Conservation (phyloP, 2,329 filamentous ascomycete species). For the Aspergillus quadricinctus region DNA sequence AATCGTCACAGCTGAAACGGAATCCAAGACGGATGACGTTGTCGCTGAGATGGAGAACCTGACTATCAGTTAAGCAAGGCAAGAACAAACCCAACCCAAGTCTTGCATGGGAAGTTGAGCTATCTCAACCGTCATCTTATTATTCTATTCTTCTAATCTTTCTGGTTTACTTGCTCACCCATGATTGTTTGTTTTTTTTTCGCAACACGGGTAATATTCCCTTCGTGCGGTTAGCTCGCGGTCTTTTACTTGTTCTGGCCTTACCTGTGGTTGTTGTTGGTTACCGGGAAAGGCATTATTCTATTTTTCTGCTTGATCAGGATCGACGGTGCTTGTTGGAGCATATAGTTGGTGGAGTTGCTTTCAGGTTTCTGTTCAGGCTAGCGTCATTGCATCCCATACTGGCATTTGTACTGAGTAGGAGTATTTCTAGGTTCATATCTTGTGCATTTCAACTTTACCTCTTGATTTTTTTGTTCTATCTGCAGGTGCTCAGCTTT, state of each 20-base stretch:
- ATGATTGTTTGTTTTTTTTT: background rate
- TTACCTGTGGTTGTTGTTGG: background rate
- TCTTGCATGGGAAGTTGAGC: conserved; percentile 3
- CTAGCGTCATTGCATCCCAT: background rate
- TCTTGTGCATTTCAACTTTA: background rate
- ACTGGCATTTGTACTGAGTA: background rate
- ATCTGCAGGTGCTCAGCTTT: background rate
- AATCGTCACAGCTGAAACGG: background rate
- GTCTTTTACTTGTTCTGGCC: conserved; percentile 1
- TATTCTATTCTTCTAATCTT: background rate
- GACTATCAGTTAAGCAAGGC: conserved; percentile 17
- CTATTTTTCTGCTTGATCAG: conserved; percentile 5
- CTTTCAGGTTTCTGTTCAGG: background rate
- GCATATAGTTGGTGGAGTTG: conserved; percentile 15
- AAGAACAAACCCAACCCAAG: background rate
- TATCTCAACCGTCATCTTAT: conserved; percentile 1
- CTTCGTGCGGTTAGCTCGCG: background rate
- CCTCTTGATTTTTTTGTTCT: background rate
- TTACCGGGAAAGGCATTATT: conserved; percentile 5
- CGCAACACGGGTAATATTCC: background rate
- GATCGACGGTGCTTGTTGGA: conserved; percentile 7
- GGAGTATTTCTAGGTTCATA: background rate
- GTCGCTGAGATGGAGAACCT: conserved; percentile 25
- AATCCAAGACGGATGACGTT: conserved; percentile 15
- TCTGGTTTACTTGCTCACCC: conserved; percentile 1